phyloP scores from a whole-genome alignment of 1,139 yeast genomes.

The Magnusiomyces sp. region DNA sequence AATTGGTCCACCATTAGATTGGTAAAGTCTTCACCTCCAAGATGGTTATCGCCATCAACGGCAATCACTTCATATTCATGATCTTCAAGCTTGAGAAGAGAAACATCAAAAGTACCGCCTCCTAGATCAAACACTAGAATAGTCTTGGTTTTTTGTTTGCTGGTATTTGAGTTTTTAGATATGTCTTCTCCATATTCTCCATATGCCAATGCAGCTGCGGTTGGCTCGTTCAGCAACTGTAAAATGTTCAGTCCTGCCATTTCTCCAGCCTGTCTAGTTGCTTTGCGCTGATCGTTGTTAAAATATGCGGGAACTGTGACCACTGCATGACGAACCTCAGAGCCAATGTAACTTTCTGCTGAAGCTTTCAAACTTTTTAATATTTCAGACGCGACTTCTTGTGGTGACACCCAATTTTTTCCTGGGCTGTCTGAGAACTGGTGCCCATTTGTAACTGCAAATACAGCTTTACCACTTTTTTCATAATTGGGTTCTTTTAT shows the following conservation, averaged over 20 bases:
- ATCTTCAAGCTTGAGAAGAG: conserved; percentile 75
- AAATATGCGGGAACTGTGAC: conserved; percentile 98
- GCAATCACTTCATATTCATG: conserved; percentile 86
- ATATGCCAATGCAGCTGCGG: conserved; percentile 97
- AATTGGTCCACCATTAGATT: conserved; percentile 80
- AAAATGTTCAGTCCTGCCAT: conserved; percentile 92
- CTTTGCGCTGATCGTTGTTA: too few relatives aligned
- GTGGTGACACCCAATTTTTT: conserved; percentile 86
- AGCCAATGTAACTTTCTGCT: conserved; percentile 86
- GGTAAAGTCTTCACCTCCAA: conserved; percentile 82
- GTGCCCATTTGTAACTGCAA: too few relatives aligned
- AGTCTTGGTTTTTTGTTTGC: conserved; percentile 73
- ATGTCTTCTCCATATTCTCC: conserved; percentile 79
- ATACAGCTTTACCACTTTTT: conserved; percentile 77
- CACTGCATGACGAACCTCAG: conserved; percentile 79
- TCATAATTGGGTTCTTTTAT: too few relatives aligned
- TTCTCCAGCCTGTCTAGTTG: conserved; percentile 98
- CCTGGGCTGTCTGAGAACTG: conserved; percentile 93
- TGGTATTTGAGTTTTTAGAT: too few relatives aligned
- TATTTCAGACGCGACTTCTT: conserved; percentile 91
- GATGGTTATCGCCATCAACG: conserved; percentile 83
- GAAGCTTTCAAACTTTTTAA: conserved; percentile 94
- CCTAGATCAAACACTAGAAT: conserved; percentile 84
- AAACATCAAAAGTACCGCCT: conserved; percentile 85
- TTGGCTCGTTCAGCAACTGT: conserved; percentile 97